Base-by-base conservation (phyloP, 1,284 basidiomycete species). In the Ganoderma multipileum region DNA sequence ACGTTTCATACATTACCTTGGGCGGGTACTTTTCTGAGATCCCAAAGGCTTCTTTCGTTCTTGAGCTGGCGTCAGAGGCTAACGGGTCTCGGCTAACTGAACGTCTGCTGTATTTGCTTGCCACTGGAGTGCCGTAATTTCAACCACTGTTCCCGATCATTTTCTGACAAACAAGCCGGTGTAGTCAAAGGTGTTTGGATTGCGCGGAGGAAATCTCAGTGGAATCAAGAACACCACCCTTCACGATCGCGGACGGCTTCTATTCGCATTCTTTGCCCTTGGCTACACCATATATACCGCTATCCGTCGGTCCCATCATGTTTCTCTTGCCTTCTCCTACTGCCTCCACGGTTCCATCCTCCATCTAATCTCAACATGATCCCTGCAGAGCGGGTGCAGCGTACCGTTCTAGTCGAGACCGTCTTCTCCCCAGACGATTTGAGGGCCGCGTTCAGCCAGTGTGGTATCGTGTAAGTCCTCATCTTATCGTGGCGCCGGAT, bases 401-500 rank as follows among this genome's bases (percentile, higher is more conserved):
- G 71, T 44, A 72, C 73, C 18, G 73, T 81, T 47, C 81, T 80
- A 64, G 75, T 83, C 63, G 78, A 80, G 63, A 78, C 79, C 23
- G 66, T 72, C 58, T 69, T 73, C 12, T 61, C 72, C 0, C 69
- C 73, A 14, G 70, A 71, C 11, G 76, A 80, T n/a, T 68, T 83
- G 16, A 75, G 74, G 20, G 66, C 75, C 5, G 71, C 76, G 4
- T 79, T 83, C 71, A 71, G 73, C 11, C 64, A 65, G n/a, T 81
- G 77, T 63, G 82, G 81, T 39, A 75, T 79, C 71, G 82, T 83
- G 83, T 83, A 66, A 68, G 79, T 76, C 58, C 47, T 20, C 36
- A 39, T 14, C 1, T 33, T 28, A 5, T 18, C 39, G 39, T 52
- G 26, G 41, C 55, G 36, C 23, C 26, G 41, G 20, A 18, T 60